Evolutionary conservation across 768 basidiomycete species (phyloP), one percentile per base, ranked within the genome.

Genomic region (Hericium erinaceus): DNA sequence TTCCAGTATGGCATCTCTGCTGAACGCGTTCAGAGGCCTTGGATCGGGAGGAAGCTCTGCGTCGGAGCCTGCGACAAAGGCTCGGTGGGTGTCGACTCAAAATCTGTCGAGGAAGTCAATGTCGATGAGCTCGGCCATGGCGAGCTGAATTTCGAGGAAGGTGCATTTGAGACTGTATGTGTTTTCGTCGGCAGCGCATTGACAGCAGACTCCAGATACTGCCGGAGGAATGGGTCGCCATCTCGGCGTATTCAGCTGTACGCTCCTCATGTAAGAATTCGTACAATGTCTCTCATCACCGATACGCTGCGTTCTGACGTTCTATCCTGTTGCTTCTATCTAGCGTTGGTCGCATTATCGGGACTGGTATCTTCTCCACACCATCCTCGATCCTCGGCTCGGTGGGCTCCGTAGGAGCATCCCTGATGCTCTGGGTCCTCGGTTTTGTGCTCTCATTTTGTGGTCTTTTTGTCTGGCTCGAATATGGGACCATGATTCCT

Each of bases 341-440:
- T 55, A 74, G 77, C 39, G 75, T 82, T 26, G 81, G 81, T 0
- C 73, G 75, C 24, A 80, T 84, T 57, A 82, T 83, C 60, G 81
- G 82, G 0, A 84, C 82, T 0, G 82, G 81, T n/a, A 83, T 84
- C 58, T 84, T 83, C 69, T 80, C 80, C 1, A 83, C 82, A 0
- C 83, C 82, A 0, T 81, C 81, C 0, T 79, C 78, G 0, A 83
- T 84, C 62, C 74, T 84, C 33, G 72, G 67, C 0, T 78, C 80
- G 0, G 82, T 83, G 0, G 78, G 77, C 12, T 82, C 80, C 6
- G 70, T 83, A 16, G 83, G 82, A 18, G 81, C 82, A 0, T 82
- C 81, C 0, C 69, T 84, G 52, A 77, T 84, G 76, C 77, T 83
- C 18, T 84, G 82, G 83, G 77, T 83, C 1, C 77, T 83, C 20